Conservation (phyloP, 2,329 filamentous ascomycete genomes). For the Clarireedia sp. region DNA sequence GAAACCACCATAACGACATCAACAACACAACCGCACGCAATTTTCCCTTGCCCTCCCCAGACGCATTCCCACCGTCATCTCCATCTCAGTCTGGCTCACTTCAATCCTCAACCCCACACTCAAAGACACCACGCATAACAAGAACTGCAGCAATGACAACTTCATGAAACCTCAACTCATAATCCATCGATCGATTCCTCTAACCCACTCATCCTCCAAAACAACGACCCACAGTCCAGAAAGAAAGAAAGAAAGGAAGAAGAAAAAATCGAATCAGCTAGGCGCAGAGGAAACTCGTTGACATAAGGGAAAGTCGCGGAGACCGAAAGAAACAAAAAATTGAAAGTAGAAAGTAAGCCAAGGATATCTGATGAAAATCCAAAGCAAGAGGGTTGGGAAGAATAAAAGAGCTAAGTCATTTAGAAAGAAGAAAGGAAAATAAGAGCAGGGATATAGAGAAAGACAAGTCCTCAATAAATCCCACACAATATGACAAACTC, state of each 20-base stretch:
- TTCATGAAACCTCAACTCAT: constrained; percentile 1
- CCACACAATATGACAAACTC: too few relatives aligned
- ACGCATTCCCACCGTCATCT: background rate
- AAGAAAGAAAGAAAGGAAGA: background rate
- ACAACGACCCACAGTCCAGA: constrained; percentile 3
- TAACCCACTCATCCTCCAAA: background rate
- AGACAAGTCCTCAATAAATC: too few relatives aligned
- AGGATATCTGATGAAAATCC: too few relatives aligned
- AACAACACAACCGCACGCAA: background rate
- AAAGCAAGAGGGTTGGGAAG: too few relatives aligned
- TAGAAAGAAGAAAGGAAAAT: too few relatives aligned
- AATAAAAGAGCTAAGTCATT: too few relatives aligned
- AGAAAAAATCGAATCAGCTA: background rate
- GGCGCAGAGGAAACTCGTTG: constrained; percentile 1
- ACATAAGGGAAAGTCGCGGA: too few relatives aligned
- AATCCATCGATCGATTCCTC: background rate
- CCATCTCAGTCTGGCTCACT: background rate
- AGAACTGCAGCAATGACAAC: background rate
- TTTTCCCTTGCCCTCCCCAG: background rate
- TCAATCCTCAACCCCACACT: background rate
- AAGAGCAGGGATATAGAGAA: too few relatives aligned
- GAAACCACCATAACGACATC: background rate
- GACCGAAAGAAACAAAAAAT: too few relatives aligned
- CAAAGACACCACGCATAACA: background rate
- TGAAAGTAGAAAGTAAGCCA: too few relatives aligned